Percentiles rank a stretch among this genome's conserved stretches.
phyloP scores from a whole-genome alignment of 139 green algal genomes.

The Coelastrella sp. region DNA sequence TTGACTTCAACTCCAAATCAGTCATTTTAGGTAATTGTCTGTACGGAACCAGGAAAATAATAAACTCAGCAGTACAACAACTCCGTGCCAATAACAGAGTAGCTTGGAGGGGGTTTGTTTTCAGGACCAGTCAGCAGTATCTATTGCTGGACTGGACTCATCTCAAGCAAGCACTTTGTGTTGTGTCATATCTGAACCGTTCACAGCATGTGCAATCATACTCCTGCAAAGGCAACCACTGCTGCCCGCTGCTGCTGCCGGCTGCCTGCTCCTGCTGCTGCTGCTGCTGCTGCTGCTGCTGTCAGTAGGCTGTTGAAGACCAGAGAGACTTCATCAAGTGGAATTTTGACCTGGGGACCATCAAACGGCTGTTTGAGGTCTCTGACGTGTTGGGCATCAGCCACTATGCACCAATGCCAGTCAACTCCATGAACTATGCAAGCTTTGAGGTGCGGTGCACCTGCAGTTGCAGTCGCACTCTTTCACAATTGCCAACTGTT shows the following conservation, averaged over 20 bases:
- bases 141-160: no score
- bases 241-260: background rate
- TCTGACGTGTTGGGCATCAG: conserved; percentile 42
- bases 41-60: no score
- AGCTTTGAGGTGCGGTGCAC: conserved; percentile 34
- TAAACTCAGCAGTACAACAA: background rate
- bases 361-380: conserved; percentile 4
- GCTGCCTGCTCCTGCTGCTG: conserved; percentile 8
- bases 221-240: background rate
- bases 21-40: no score
- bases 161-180: no score
- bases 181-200: no score
- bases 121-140: no score
- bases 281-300: no score
- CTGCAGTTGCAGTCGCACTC: background rate
- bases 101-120: no score
- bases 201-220: no score
- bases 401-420: conserved; percentile 34
- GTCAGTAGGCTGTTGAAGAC: background rate
- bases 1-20: no score
- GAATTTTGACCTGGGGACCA: background rate
- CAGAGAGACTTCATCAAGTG: background rate
- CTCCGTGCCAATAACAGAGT: no score
- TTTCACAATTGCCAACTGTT: no score
- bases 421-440: background rate